phyloP scores from a whole-genome alignment of 768 basidiomycete species.

The Imleria badia region DNA sequence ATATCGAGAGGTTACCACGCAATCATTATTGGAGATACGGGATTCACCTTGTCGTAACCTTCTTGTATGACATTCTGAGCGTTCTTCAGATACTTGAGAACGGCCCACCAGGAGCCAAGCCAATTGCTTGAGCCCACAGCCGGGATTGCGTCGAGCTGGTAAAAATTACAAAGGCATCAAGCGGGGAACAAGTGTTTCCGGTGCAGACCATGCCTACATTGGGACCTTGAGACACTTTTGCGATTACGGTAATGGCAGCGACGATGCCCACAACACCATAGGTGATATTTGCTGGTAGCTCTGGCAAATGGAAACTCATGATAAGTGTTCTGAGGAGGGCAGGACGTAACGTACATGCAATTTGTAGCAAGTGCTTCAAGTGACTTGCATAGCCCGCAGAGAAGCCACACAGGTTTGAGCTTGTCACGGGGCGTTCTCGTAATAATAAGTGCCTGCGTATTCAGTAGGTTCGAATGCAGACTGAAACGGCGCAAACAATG shows the following conservation, averaged over 20 bases:
- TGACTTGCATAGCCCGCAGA: no score
- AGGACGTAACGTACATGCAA: no score
- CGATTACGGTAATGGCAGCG: background rate
- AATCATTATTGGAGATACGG: no score
- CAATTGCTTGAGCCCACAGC: background rate
- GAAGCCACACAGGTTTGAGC: no score
- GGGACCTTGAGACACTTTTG: background rate
- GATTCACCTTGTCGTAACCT: slow-evolving; percentile 31
- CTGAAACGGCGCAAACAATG: no score
- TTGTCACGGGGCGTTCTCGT: no score
- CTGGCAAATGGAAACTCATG: background rate
- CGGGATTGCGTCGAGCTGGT: slow-evolving; percentile 4
- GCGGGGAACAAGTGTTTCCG: background rate
- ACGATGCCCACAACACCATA: background rate
- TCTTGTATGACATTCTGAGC: slow-evolving; percentile 27
- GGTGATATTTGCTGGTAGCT: background rate
- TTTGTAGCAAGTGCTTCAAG: no score
- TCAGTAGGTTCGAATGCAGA: no score
- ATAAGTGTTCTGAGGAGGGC: background rate
- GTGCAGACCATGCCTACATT: background rate
- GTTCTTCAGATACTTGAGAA: slow-evolving; percentile 15
- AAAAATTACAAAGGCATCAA: background rate
- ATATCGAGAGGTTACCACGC: background rate
- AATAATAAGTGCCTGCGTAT: no score
- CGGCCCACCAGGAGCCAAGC: slow-evolving; percentile 12